Percentiles rank a stretch among this genome's conserved stretches.
Conservation (phyloP, 768 basidiomycete species). For the Pisolithus albus region DNA sequence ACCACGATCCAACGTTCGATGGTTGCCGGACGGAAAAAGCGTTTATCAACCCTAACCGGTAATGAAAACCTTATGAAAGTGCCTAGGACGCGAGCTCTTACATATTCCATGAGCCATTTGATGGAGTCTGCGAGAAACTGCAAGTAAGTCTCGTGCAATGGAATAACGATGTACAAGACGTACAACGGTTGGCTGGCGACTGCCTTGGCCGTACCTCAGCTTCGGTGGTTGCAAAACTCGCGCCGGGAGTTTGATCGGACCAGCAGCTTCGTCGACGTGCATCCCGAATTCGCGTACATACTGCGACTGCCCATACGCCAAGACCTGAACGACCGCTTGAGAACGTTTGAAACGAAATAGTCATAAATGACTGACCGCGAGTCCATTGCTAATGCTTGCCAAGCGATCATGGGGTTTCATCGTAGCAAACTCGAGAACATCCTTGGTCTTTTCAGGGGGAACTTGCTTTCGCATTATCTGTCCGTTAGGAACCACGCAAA, state of each 20-base stretch:
- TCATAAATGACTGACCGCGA: constrained; percentile 34
- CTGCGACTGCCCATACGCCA: constrained; percentile 67
- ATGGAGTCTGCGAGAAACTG: constrained; percentile 38
- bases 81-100: constrained; percentile 19
- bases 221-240: constrained; percentile 59
- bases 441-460: constrained; percentile 56
- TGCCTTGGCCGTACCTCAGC: constrained; percentile 56
- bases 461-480: constrained; percentile 71
- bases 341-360: background rate
- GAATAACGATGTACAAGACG: constrained; percentile 15
- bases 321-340: constrained; percentile 32
- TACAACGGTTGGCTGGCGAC: constrained; percentile 53
- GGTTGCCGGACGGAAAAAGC: constrained; percentile 50
- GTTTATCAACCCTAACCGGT: constrained; percentile 56
- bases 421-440: constrained; percentile 61
- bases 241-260: constrained; percentile 53
- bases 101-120: constrained; percentile 79
- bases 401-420: constrained; percentile 56
- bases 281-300: constrained; percentile 73
- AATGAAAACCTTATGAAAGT: constrained; percentile 6
- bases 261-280: constrained; percentile 42
- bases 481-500: constrained; percentile 54
- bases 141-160: constrained; percentile 1
- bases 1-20: constrained; percentile 59
- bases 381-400: constrained; percentile 44